Evolutionary conservation across 306 rosid genomes (phyloP), one percentile per base, ranked within the genome.

Genomic region (Trifolium pratense): DNA sequence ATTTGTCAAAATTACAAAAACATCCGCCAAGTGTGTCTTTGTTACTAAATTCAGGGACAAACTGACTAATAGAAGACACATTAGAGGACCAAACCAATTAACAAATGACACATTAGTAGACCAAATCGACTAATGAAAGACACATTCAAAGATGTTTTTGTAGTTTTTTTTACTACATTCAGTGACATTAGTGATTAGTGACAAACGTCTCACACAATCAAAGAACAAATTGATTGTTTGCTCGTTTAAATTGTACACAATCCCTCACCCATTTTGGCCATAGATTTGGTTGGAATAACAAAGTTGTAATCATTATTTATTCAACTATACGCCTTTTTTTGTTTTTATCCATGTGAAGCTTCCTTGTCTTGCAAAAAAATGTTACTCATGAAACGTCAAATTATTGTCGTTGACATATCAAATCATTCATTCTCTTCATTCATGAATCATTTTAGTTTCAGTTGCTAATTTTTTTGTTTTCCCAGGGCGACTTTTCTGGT

Each of bases 401-500:
- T 29, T 25, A 64, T 56, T 71, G 40, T 62, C 0, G 45, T 36
- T 36, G 34, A 40, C 10, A 21, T 53, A 17, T 39, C 6, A 49
- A 15, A 18, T 64, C 67, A 55, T 72, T 52, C 39, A 3, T 31
- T 21, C 46, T 32, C 17, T 34, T 66, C 9, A 34, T 36, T 21
- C 7, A 42, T 65, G 68, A 72, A 34, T 32, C 29, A 12, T 56
- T 67, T 43, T 51, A 58, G 66, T 14, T 73, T 65, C 23, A 73
- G 15, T 10, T 46, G 69, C 39, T 26, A 37, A 26, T 11, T 36
- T 4, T 51, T 17, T 11, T 56, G 55, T 43, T 66, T 71, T 64
- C 17, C 58, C 68, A 76, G 85, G 96, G 74, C 78, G 45, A 84
- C 96, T 20, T 94, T 94, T 85, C 70, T 94, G 69, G 85, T 88